phyloP scores from a whole-genome alignment of 1,284 basidiomycete species.

The Ustilago bromivora region DNA sequence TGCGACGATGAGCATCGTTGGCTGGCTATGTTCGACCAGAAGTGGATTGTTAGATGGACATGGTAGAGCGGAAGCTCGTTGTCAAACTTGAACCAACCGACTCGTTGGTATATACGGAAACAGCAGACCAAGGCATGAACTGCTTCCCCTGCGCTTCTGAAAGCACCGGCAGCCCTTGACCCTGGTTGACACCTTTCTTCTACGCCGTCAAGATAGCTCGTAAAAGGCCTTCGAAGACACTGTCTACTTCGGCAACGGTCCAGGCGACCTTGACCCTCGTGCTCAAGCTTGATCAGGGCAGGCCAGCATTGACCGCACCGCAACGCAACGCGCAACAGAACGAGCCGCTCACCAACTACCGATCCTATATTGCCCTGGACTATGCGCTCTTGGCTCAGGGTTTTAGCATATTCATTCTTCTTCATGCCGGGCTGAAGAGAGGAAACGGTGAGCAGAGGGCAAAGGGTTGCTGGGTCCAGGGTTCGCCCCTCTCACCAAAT shows the following conservation, averaged over 20 bases:
- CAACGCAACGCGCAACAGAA: background rate
- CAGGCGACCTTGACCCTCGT: background rate
- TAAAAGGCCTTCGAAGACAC: background rate
- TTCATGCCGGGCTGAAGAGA: background rate
- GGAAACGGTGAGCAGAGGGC: background rate
- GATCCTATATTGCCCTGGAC: background rate
- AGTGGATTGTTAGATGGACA: background rate
- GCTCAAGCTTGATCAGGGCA: background rate
- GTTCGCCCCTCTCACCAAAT: constrained; percentile 4
- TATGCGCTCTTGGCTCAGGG: background rate
- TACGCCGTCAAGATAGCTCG: background rate
- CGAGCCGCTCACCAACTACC: background rate
- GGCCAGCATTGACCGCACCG: background rate
- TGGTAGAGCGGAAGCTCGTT: background rate
- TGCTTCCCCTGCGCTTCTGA: background rate
- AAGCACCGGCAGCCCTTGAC: constrained; percentile 21
- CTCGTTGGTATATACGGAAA: background rate
- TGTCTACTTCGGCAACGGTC: background rate
- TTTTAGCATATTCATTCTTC: background rate
- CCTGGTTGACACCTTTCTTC: constrained; percentile 21
- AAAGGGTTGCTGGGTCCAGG: constrained; percentile 34
- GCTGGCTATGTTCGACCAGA: background rate
- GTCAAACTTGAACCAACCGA: background rate
- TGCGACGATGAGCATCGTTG: constrained; percentile 10
- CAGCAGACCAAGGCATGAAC: background rate